A percentile compares a stretch with the other conserved stretches of the same genome.
These are phyloP conservation scores for Aspergillus saccharolyticus DNA, from an alignment of 495 filamentous ascomycete genomes.

Conservation along the genomic window DNA sequence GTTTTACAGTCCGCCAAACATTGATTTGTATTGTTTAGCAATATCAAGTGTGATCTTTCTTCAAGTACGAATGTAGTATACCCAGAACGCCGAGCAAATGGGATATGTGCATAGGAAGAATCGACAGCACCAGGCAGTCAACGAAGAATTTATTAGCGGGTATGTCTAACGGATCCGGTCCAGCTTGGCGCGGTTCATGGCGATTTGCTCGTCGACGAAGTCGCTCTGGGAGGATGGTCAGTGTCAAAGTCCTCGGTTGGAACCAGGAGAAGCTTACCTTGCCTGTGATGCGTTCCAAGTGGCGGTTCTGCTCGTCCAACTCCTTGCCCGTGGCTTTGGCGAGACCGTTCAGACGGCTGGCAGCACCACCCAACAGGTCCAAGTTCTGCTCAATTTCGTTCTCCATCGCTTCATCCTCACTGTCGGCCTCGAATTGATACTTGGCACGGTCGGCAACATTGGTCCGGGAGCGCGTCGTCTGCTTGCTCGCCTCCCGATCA, in stretches of 20 bases:
- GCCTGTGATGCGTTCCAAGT: conserved; percentile 64
- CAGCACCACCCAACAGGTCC: conserved; percentile 54
- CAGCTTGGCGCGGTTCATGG: conserved; percentile 60
- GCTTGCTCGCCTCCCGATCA: conserved; percentile 34
- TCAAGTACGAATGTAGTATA: conserved; percentile 4
- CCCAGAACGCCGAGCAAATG: conserved; percentile 14
- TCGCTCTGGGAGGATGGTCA: conserved; percentile 51
- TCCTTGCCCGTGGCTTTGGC: conserved; percentile 67
- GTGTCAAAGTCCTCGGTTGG: no score
- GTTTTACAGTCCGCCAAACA: not conserved
- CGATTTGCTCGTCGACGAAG: conserved; percentile 65
- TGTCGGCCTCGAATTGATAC: conserved; percentile 76
- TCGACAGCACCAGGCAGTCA: conserved; percentile 35
- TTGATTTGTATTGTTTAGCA: not conserved
- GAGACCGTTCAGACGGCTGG: conserved; percentile 58
- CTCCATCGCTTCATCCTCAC: conserved; percentile 73
- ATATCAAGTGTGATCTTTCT: not conserved
- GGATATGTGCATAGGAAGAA: conserved; percentile 6
- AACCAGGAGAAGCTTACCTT: no score
- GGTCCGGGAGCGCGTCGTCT: conserved; percentile 36
- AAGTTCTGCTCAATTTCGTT: conserved; percentile 64
- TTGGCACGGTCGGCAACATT: conserved; percentile 64
- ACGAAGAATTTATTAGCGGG: not conserved
- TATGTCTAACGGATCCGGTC: conserved; percentile 52
- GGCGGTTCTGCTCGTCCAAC: conserved; percentile 68